A percentile compares a stretch with the other conserved stretches of the same genome.
These are phyloP conservation scores for Nissolia schottii DNA, from an alignment of 306 rosid genomes.

Conservation along the genomic window DNA sequence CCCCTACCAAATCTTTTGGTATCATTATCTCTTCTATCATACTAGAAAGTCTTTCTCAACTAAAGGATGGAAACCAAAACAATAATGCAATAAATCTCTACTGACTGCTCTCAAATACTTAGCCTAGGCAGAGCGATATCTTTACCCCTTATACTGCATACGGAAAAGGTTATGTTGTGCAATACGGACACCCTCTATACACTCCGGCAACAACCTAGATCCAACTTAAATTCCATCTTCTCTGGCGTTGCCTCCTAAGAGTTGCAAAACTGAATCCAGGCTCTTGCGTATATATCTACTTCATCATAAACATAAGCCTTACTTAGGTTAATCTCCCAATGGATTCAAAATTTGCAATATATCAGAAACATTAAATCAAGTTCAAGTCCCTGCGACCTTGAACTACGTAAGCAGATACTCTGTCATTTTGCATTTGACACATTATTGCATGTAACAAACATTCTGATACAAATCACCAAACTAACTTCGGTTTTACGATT, in stretches of 20 bases:
- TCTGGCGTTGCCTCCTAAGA: background rate
- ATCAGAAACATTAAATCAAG: background rate
- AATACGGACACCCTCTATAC: background rate
- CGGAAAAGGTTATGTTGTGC: background rate
- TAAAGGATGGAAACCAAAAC: background rate
- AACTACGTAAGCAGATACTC: background rate
- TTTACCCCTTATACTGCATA: background rate
- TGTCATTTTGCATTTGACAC: background rate
- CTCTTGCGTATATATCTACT: background rate
- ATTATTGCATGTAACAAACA: background rate
- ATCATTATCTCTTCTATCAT: background rate
- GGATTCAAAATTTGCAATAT: background rate
- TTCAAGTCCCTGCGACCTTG: background rate
- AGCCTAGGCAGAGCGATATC: background rate
- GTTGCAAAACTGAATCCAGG: background rate
- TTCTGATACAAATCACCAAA: background rate
- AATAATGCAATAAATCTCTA: background rate
- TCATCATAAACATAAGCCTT: background rate
- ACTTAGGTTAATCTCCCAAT: background rate
- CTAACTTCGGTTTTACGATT: background rate
- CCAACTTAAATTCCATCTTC: background rate
- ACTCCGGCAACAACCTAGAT: slow-evolving; percentile 7
- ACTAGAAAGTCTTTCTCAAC: background rate
- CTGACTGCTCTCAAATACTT: background rate
- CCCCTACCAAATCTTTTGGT: background rate